Conservation (phyloP, 441 rosid genomes). For the Aleurites moluccanus region DNA sequence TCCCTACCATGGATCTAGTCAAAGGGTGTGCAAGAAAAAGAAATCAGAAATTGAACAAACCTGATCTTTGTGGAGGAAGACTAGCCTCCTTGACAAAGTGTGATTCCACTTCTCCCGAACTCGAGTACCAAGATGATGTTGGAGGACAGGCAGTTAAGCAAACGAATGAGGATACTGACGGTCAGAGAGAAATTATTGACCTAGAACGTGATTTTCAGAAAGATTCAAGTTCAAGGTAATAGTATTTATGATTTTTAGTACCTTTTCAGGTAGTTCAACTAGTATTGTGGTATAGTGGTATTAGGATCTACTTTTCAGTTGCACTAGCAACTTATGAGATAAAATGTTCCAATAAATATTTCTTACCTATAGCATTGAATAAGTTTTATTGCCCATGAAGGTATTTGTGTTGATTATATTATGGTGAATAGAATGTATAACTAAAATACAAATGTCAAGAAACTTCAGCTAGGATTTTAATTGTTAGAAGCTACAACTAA, state of each 20-base stretch:
- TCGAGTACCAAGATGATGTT: slow-evolving; percentile 33
- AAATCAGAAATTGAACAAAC: slow-evolving; percentile 38
- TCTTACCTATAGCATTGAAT: neutral
- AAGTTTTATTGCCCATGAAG: neutral
- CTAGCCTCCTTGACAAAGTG: slow-evolving; percentile 28
- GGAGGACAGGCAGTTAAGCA: slow-evolving; percentile 37
- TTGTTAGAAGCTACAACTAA: neutral
- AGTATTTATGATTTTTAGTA: neutral
- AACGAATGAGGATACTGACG: slow-evolving; percentile 35
- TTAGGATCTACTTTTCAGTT: neutral
- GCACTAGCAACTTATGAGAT: neutral
- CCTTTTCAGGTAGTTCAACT: neutral
- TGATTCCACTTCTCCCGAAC: slow-evolving; percentile 26
- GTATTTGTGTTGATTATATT: neutral
- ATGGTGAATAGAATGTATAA: neutral
- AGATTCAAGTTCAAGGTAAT: slow-evolving; percentile 63
- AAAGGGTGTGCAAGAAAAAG: slow-evolving; percentile 30
- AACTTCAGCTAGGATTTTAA: slow-evolving; percentile 1
- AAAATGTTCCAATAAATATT: neutral
- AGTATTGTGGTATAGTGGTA: neutral
- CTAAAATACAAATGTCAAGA: neutral
- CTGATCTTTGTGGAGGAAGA: slow-evolving; percentile 34
- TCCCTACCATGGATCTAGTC: slow-evolving; percentile 27
- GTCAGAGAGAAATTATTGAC: slow-evolving; percentile 48
- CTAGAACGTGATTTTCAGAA: slow-evolving; percentile 47